Evolutionary conservation across 2,329 filamentous ascomycete genomes (phyloP), one percentile per base, ranked within the genome.

Genomic region (Aspergillus puulaauensis): DNA sequence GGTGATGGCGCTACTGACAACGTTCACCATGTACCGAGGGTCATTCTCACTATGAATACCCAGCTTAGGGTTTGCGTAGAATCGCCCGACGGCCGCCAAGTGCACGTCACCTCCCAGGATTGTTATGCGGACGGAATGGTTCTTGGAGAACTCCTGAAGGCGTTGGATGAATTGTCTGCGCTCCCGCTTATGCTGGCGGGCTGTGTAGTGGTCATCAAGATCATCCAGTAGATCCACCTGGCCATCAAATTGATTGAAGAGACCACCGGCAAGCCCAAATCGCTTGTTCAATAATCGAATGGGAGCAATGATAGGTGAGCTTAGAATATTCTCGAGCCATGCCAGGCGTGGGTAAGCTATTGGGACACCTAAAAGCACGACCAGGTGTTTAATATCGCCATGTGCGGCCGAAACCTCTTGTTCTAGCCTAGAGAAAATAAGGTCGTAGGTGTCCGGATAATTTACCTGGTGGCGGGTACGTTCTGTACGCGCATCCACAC

Each of bases 211-310:
- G 66, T 88, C 86, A 64, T 88, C 86, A 44, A 88, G 69, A 62
- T 88, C 85, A 60, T 88, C 86, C 6, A 88, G 74, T 40, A 88
- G 72, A 77, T 88, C 86, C 31, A 87, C 83, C 50, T 82, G 79
- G 40, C 93, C 93, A 66, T 97, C 93, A 65, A 98, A 97, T 56
- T 91, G 84, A 75, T 98, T 98, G 81, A 98, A 96, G 45, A 97
- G 80, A 52, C 87, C 86, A 49, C 92, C 93, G 4, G 89, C 89
- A 45, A 96, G 77, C 56, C 93, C 93, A 64, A 98, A 96, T 24
- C 93, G 86, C 73, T 93, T 90, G 79, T 96, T 95, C 66, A 97
- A 73, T 61, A 98, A 88, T 69, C 92, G 93, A 70, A 97, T 86
- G 0, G 93, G 92, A 0, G 89, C 92, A 69, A 97, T 93, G 23